Evolutionary conservation across 1,284 basidiomycete species (phyloP), one percentile per base, ranked within the genome.

Genomic region (Jaminaea rosea): DNA sequence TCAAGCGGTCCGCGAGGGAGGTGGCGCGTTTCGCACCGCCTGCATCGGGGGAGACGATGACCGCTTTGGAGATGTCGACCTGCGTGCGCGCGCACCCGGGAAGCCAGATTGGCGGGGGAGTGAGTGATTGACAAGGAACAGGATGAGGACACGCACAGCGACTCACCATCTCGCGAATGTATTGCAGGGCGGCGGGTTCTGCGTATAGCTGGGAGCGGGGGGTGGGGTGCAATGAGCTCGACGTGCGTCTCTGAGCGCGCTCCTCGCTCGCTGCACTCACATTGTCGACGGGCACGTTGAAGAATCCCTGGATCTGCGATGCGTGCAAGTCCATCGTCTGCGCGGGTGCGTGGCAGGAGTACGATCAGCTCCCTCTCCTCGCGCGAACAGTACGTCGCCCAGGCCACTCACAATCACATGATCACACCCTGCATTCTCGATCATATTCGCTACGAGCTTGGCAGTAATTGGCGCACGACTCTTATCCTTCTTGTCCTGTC

Each of bases 281-380:
- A 93, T 98, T 26, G 90, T 97, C 93, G 58, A 98, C 93, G 15
- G 94, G 94, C n/a, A 97, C 93, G 76, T 98, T 93, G 76, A 99
- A 99, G 80, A 99, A 99, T 29, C 94, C 94, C 77, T 99, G 72
- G 49, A 74, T 74, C 55, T 72, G 70, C 29, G 60, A 63, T 0
- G 72, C 72, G 50, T 74, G 72, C n/a, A 74, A 51, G 50, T 74
- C 72, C 70, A 74, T 74, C 4, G 72, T 74, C 47, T 96, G 67
- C 36, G 31, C 17, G 13, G 23, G 11, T n/a, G 15, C 8, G 8
- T 23, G 19, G 34, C 27, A 50, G 4, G 8, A 19, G 23, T 23
- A 19, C 17, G n/a, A n/a, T n/a, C n/a, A n/a, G n/a, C n/a, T n/a
- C n/a, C n/a, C n/a, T n/a, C n/a, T n/a, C n/a, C n/a, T n/a, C n/a